These are phyloP conservation scores for Globisporangium sylvaticum DNA, from an alignment of 352 stramenopile genomes.

Conservation along the genomic window DNA sequence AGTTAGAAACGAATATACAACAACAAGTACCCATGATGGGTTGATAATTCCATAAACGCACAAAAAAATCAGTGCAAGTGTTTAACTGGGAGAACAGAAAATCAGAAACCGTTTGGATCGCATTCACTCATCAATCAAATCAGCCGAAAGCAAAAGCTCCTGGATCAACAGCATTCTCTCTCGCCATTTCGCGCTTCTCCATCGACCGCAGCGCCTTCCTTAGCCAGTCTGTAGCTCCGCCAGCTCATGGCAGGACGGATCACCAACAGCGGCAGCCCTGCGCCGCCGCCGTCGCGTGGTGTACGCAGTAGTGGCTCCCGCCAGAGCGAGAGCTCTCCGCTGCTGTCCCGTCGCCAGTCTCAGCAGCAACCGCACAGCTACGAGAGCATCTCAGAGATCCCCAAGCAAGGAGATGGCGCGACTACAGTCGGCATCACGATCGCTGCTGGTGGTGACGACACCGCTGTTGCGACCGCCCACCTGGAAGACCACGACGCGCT, in stretches of 20 bases:
- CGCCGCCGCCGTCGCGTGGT: background rate
- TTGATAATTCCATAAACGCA: no score
- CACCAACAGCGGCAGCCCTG: no score
- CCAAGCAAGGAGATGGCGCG: background rate
- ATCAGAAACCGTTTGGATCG: no score
- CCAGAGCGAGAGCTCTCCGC: constrained; percentile 8
- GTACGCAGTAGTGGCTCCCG: background rate
- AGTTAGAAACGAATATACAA: no score
- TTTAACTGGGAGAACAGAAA: no score
- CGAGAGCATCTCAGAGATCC: background rate
- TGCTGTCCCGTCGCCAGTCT: background rate
- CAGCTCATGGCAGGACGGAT: background rate
- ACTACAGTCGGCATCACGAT: background rate
- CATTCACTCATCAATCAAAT: no score
- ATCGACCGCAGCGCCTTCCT: background rate
- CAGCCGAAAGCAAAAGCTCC: no score
- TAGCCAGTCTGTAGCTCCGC: background rate
- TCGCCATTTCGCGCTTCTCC: background rate
- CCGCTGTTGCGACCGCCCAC: background rate
- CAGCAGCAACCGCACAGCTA: constrained; percentile 1
- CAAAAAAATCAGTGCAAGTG: no score
- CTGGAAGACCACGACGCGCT: constrained; percentile 17
- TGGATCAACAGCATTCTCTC: background rate
- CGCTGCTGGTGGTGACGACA: background rate
- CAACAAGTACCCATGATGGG: no score